Evolutionary conservation across 371 early-diverging fungal genomes (phyloP).

Genomic region (Mucor piriformis): DNA sequence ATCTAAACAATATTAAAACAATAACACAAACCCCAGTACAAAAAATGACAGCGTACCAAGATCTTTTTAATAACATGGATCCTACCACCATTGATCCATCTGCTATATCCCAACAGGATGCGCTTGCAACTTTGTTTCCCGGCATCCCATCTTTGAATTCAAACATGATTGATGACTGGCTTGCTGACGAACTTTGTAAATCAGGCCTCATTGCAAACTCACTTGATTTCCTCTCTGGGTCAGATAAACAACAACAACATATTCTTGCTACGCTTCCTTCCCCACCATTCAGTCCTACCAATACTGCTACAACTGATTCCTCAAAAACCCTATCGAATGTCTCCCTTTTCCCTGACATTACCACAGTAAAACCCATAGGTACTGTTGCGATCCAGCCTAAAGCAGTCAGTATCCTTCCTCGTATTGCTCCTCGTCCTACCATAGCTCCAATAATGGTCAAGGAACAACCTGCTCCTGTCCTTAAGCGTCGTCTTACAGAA

Average conservation of each 20-base stretch:
- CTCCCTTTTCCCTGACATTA: constrained; percentile 23
- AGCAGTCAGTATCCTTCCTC: constrained; percentile 3
- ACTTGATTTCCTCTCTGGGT: neutral
- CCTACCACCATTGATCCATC: constrained; percentile 10
- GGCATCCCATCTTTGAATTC: constrained; percentile 1
- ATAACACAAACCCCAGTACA: neutral
- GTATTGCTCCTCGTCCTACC: neutral
- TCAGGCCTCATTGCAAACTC: constrained; percentile 10
- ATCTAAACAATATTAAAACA: constrained; percentile 1
- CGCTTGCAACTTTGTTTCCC: neutral
- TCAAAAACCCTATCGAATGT: neutral
- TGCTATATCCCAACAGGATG: constrained; percentile 3
- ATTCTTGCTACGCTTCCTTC: constrained; percentile 12
- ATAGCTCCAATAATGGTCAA: neutral
- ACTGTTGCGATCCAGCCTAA: neutral
- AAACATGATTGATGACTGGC: constrained; percentile 26
- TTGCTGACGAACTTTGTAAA: constrained; percentile 23
- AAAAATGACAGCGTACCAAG: constrained; percentile 5
- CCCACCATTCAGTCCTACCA: constrained; percentile 14
- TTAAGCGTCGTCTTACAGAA: constrained; percentile 9
- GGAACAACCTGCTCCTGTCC: neutral
- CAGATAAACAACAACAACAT: constrained; percentile 1
- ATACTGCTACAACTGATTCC: constrained; percentile 4
- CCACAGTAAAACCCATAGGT: neutral
- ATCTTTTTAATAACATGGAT: constrained; percentile 7